Percentiles rank a stretch among this genome's conserved stretches.
phyloP scores from a whole-genome alignment of 441 rosid genomes.

The Populus hybrid region DNA sequence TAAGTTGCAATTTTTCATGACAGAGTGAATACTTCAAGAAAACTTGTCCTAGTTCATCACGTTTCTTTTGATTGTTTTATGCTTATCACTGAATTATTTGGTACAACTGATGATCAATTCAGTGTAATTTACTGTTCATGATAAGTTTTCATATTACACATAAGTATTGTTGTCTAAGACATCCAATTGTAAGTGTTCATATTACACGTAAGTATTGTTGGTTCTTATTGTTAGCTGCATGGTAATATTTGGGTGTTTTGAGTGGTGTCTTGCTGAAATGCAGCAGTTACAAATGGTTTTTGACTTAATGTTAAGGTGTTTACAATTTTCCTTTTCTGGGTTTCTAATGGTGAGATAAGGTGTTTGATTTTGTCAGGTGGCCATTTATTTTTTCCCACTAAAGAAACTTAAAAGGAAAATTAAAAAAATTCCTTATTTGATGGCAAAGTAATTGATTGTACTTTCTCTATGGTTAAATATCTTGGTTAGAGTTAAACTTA shows the following conservation, averaged over 20 bases:
- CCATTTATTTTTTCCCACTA: neutral
- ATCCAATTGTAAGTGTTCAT: neutral
- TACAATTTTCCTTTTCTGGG: neutral
- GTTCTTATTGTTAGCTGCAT: neutral
- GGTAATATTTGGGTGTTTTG: conserved; percentile 8
- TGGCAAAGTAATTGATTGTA: neutral
- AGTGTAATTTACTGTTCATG: neutral
- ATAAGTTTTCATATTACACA: neutral
- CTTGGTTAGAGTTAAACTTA: neutral
- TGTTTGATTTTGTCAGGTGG: neutral
- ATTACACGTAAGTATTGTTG: neutral
- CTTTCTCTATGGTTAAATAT: neutral
- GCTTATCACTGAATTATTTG: conserved; percentile 6
- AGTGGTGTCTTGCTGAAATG: conserved; percentile 16
- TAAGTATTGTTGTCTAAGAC: neutral
- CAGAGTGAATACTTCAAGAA: neutral
- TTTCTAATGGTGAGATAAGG: neutral
- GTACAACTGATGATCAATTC: neutral
- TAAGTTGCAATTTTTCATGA: conserved; percentile 36
- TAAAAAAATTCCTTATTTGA: neutral
- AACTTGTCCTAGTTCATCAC: neutral
- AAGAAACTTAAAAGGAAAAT: neutral
- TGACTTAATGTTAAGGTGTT: conserved; percentile 4
- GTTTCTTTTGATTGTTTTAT: conserved; percentile 2
- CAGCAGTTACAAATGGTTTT: neutral